Evolutionary conservation across 345 rosid genomes (phyloP).

Genomic region (Aegle marmelos): DNA sequence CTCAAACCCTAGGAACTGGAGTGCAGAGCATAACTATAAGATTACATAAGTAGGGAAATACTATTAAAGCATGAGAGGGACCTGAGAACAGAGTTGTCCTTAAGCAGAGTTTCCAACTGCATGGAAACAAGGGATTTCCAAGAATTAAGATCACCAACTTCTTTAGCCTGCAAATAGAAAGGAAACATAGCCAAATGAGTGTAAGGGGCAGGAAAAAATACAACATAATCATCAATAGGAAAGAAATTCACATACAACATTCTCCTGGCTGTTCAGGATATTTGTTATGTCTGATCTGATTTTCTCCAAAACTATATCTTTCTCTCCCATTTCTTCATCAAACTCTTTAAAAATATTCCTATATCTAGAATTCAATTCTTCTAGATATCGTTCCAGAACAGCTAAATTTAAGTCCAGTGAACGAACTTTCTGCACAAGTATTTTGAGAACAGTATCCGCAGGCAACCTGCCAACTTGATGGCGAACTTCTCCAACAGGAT

Average conservation of each 20-base stretch:
- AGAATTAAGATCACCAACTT: conserved; percentile 60
- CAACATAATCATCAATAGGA: neutral
- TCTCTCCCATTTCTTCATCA: conserved; percentile 56
- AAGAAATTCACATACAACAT: conserved; percentile 38
- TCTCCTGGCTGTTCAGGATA: conserved; percentile 47
- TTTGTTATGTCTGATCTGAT: conserved; percentile 49
- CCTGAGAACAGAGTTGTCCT: conserved; percentile 63
- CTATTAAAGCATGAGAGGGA: conserved; percentile 15
- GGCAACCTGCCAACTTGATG: conserved; percentile 86
- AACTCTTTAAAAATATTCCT: conserved; percentile 69
- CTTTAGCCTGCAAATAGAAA: conserved; percentile 49
- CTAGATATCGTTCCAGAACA: conserved; percentile 81
- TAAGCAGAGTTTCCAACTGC: conserved; percentile 39
- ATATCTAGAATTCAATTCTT: conserved; percentile 73
- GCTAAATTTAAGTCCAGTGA: conserved; percentile 80
- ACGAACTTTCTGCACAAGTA: conserved; percentile 89
- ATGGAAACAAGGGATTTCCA: conserved; percentile 62
- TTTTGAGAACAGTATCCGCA: conserved; percentile 88
- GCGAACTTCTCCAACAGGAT: conserved; percentile 62
- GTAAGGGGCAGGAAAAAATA: neutral
- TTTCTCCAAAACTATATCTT: conserved; percentile 44
- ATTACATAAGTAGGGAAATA: conserved; percentile 4
- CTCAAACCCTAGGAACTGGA: neutral
- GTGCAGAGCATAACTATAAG: neutral
- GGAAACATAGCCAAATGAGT: conserved; percentile 4